phyloP scores from a whole-genome alignment of 2,329 filamentous ascomycete genomes.

The Alternaria infectoria region DNA sequence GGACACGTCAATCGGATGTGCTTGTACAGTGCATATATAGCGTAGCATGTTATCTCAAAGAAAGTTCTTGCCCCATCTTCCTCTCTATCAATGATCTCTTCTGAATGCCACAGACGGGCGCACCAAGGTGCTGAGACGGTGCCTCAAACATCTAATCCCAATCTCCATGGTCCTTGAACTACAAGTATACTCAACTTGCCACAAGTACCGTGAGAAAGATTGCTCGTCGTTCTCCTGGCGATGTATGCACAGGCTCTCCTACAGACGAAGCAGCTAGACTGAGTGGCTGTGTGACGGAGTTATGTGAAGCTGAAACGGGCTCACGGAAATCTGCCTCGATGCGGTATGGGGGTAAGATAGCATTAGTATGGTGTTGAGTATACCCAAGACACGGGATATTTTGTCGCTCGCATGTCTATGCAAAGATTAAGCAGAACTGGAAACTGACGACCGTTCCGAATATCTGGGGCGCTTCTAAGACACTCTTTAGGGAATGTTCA shows the following conservation, averaged over 20 bases:
- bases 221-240: neutral
- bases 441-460: neutral
- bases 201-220: neutral
- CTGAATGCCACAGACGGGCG: neutral
- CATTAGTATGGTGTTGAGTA: neutral
- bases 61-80: neutral
- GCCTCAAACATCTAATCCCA: neutral
- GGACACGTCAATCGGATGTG: neutral
- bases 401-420: neutral
- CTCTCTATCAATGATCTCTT: neutral
- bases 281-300: neutral
- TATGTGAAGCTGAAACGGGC: neutral
- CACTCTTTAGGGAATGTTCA: neutral
- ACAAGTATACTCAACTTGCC: neutral
- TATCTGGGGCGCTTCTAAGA: neutral
- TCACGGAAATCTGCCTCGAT: neutral
- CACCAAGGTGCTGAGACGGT: neutral
- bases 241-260: neutral
- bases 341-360: neutral
- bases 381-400: neutral
- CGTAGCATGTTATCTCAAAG: neutral
- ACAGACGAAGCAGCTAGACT: neutral
- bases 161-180: neutral
- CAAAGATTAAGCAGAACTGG: neutral
- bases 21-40: neutral